Evolutionary conservation across 2,329 filamentous ascomycete genomes (phyloP), one percentile per base, ranked within the genome.

Genomic region (Aspergillus ibericus): DNA sequence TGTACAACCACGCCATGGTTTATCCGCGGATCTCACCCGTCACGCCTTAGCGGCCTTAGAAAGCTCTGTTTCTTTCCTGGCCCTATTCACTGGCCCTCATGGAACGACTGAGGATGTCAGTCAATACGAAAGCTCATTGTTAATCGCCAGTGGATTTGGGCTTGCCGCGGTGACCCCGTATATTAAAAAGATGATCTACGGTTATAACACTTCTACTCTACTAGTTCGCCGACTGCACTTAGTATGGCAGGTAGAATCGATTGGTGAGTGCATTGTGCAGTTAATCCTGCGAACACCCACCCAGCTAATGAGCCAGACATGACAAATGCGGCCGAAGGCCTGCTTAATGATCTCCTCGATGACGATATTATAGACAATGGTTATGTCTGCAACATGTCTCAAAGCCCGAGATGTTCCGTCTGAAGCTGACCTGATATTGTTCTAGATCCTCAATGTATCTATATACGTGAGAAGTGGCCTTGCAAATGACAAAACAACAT

Each of bases 161-260:
- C n/a, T 38, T 15, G 35, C 35, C 15, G 15, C 35, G 8, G n/a
- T 13, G 7, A 38, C 16, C n/a, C 15, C 15, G 5, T 38, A 38
- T 13, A 13, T 38, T 5, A 38, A 16, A 7, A 59, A 76, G 61
- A 65, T 77, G 12, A 70, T 78, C 46, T 59, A 75, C 47, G 62
- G 68, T 18, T 74, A 74, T 55, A 72, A 74, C 46, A 69, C 68
- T 25, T 66, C 59, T 48, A 67, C 64, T 29, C 61, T 63, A 47
- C 58, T 60, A 27, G 66, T 68, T 55, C 63, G 65, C 53, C 60
- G 66, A 15, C 65, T 77, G 15, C 62, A 75, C 66, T 61, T 77
- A 7, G 66, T 77, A 5, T 76, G 68, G 70, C 63, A 75, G 57
- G 52, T 76, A 54, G 46, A 68, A 29, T 53, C 47, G 7, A 29